These are phyloP conservation scores for Rhodomyrtus tomentosa DNA, from an alignment of 345 rosid species.

Conservation along the genomic window DNA sequence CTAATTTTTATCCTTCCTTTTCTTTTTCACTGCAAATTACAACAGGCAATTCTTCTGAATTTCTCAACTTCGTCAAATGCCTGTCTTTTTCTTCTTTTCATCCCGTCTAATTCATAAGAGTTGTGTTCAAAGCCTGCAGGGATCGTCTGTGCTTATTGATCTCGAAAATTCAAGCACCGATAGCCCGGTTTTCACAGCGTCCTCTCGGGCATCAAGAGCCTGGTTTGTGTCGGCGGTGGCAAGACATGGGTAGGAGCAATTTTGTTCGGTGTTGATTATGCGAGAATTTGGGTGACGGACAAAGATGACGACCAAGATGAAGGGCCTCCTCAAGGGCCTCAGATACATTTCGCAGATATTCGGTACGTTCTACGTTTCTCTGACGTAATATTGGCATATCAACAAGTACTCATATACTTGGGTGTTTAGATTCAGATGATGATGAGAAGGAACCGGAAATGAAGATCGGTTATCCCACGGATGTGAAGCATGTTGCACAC, in stretches of 20 bases:
- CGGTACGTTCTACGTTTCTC: background rate
- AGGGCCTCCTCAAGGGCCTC: conserved; percentile 11
- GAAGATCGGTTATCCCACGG: conserved; percentile 78
- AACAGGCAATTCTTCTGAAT: background rate
- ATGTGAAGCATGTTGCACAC: conserved; percentile 91
- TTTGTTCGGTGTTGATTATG: background rate
- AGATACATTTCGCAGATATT: conserved; percentile 9
- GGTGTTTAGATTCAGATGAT: background rate
- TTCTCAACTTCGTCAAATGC: background rate
- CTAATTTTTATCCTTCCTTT: conserved; percentile 4
- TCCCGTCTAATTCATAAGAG: background rate
- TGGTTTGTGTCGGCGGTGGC: background rate
- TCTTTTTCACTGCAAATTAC: background rate
- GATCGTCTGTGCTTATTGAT: background rate
- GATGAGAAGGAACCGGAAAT: conserved; percentile 72
- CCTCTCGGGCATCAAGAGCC: background rate
- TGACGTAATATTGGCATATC: background rate
- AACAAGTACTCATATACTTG: background rate
- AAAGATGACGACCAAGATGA: conserved; percentile 7
- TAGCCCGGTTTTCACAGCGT: background rate
- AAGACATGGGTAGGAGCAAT: background rate
- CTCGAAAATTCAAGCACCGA: background rate
- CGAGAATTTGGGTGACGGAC: background rate
- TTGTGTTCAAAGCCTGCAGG: background rate
- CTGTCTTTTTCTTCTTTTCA: background rate